Evolutionary conservation across 2,329 filamentous ascomycete genomes (phyloP), one percentile per base, ranked within the genome.

Genomic region (Penicillium sp.): DNA sequence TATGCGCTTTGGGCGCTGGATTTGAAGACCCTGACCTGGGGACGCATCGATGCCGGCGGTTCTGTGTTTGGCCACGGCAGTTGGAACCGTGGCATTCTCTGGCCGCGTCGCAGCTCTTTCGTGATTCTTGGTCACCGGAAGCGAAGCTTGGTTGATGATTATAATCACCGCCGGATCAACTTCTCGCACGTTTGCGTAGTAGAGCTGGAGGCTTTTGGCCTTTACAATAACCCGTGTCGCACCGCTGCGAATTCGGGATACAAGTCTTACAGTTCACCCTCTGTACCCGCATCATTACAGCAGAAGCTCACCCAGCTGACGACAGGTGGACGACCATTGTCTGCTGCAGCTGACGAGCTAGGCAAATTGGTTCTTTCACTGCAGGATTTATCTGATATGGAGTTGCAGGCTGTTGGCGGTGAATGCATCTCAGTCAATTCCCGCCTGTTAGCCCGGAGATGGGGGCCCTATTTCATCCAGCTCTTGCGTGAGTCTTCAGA

Each of bases 141-240:
- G 72, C 81, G 94, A 57, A 96, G 89, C 62, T 80, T 99, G 29
- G 93, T 97, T 0, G 93, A 99, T 63, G 94, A 99, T 71, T 99
- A 99, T 73, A 97, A 97, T 69, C 94, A 97, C 67, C 88, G 94
- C 10, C 87, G 94, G 24, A 95, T 99, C 73, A 99, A 99, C 72
- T 99, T 97, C 70, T 89, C 89, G 9, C 95, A 99, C 67, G 85
- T 97, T 26, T 97, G 94, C 71, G 88, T 97, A 81, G 93, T 99
- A 8, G 94, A 99, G 72, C 79, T 99, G 10, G 94, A 99, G 69
- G 92, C 94, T 0, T 99, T 97, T 76, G 94, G 94, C 1, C 85
- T 99, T 41, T 97, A 96, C 70, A 93, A 97, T 68, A 99, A 97
- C 69, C 92, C 94, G 10, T 85, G 92, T 58, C 88, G 87, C 68